Evolutionary conservation across 1,284 basidiomycete genomes (phyloP), one percentile per base, ranked within the genome.

Genomic region (Phylloporus sp.): DNA sequence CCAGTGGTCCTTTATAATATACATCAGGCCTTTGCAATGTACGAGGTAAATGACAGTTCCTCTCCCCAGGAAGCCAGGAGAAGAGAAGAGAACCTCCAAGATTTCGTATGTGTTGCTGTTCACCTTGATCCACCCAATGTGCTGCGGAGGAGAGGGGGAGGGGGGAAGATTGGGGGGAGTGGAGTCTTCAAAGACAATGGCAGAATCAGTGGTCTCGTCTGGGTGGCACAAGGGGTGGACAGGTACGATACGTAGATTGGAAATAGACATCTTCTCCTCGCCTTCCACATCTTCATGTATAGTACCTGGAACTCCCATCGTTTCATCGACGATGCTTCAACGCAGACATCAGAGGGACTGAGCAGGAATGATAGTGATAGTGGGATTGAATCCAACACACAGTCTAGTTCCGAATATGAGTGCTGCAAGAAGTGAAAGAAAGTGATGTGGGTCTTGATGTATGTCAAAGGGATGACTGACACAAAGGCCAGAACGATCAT

Each of bases 51-150:
- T 25, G 23, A 59, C 17, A 15, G 57, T 59, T n/a, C 57, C 57
- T 25, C 57, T 59, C 5, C 57, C 57, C 37, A 59, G n/a, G 37
- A 59, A n/a, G n/a, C n/a, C n/a, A n/a, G n/a, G n/a, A n/a, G n/a
- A n/a, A n/a, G n/a, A n/a, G n/a, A n/a, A n/a, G 19, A 59, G n/a
- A 14, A 59, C n/a, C 11, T 59, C 57, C 23, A 59, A 25, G 8
- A 41, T n/a, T 6, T 59, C 37, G n/a, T 59, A 59, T 10, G 14
- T 25, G n/a, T 59, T 41, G 8, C 43, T n/a, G 2, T 59, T 41
- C 37, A 59, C 57, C n/a, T 25, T 59, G 57, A 59, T 59, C 39
- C 57, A 27, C 39, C 57, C 37, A n/a, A 41, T 59, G 35, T 23
- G 11, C 17, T 8, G 15, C 12, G 32, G 29, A 32, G 55, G 29